Base-by-base conservation (phyloP, 805 yeast genomes). In the Candida qinlingensis region DNA sequence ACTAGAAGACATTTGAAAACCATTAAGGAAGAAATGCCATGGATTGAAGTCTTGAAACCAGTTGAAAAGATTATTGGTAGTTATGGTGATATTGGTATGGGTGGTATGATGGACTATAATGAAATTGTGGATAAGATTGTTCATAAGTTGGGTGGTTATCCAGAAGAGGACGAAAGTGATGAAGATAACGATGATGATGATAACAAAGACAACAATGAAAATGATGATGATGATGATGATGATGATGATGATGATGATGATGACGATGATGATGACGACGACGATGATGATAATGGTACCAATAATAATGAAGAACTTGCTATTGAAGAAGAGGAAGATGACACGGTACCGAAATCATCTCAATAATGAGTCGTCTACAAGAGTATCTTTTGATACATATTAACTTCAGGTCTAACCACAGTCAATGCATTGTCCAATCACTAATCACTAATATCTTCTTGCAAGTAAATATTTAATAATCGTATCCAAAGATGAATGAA, bases 21-120 rank as follows among this genome's bases (percentile, higher is more conserved):
- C 35, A 79, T 92, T 48, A 77, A 79, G 42, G 96, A 89, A 54
- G 96, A 90, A 55, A 91, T 94, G 94, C 88, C 92, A 35, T 92
- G 95, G 92, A 84, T 92, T 53, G 96, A 89, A 55, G 81, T 92
- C n/a, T 75, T 94, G 62, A 85, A 84, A 64, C 99, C 99, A 0
- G 89, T 90, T 27, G 99, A 92, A 66, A 92, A 92, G 66, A 96
- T 92, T 6, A 81, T 86, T 61, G 89, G 96, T 48, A 79, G 88
- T 39, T 89, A 91, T 70, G 98, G 99, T 52, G 98, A 92, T 59
- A 90, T 94, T 48, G 98, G 98, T n/a, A 86, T 94, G 89, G 98
- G 99, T 43, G 98, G 99, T 47, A 94, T 94, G 98, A 85, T 91
- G 84, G 98, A 94, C 59, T 89, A 95, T 81, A 86, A 88, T 64